Percentiles rank a stretch among this genome's conserved stretches.
These are phyloP conservation scores for Nymphaea colorata DNA, from an alignment of 164 flowering plant genomes.

Conservation along the genomic window DNA sequence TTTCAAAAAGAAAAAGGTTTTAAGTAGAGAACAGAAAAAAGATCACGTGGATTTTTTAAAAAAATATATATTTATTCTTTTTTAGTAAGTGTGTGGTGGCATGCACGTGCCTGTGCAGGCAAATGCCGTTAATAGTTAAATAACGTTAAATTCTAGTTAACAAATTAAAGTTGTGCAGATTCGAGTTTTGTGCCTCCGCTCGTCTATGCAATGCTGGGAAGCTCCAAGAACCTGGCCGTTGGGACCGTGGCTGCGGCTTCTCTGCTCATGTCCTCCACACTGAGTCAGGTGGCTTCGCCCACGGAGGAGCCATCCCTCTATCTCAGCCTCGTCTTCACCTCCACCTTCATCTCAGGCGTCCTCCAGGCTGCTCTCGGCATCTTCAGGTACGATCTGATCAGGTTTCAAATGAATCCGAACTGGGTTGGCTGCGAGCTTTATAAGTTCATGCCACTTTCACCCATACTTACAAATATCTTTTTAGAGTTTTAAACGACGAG, in stretches of 20 bases:
- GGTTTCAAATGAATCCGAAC: background rate
- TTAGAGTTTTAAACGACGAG: too few species aligned
- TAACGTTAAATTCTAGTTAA: too few species aligned
- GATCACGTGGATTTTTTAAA: too few species aligned
- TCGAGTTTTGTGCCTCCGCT: conserved; percentile 85
- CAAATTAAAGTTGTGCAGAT: conserved; percentile 27
- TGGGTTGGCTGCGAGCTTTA: too few species aligned
- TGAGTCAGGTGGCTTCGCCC: conserved; percentile 21
- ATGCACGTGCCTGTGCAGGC: too few species aligned
- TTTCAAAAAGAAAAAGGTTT: too few species aligned
- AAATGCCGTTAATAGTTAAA: too few species aligned
- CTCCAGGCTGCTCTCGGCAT: conserved; percentile 45
- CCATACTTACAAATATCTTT: too few species aligned
- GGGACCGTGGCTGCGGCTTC: conserved; percentile 76
- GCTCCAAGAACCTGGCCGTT: conserved; percentile 64
- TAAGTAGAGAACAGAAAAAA: too few species aligned
- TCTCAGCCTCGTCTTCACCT: conserved; percentile 49
- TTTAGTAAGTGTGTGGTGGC: too few species aligned
- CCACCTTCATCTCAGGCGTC: conserved; percentile 64
- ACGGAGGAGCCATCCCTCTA: conserved; percentile 35
- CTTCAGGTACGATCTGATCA: conserved; percentile 28
- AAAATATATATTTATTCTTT: too few species aligned
- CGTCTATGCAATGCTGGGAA: conserved; percentile 63
- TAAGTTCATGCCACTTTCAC: too few species aligned
- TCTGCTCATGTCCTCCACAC: conserved; percentile 34